Evolutionary conservation across 257 asterid genomes (phyloP).

Genomic region (Parsonsia alboflavescens): DNA sequence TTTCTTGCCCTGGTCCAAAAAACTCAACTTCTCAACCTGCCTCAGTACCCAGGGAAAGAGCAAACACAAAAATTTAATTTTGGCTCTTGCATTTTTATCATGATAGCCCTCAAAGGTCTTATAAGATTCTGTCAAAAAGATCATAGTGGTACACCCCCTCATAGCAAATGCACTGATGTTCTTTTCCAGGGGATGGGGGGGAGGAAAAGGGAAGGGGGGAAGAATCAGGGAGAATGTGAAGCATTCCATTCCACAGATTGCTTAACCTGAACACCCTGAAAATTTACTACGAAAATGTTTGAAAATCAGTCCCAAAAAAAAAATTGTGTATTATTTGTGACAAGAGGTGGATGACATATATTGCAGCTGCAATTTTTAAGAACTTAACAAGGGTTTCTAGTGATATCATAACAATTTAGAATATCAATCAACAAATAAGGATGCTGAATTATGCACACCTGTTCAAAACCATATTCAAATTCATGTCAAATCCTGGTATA

Average conservation of each 20-base stretch:
- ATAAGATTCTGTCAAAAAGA: neutral
- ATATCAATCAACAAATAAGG: neutral
- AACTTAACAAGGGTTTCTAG: neutral
- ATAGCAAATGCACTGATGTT: neutral
- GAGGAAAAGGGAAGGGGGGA: neutral
- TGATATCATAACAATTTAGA: neutral
- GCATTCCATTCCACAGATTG: conserved; percentile 1
- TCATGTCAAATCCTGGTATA: conserved; percentile 35
- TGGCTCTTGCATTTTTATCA: too few relatives aligned
- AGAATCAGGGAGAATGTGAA: neutral
- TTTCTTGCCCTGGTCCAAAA: neutral
- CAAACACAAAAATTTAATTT: too few relatives aligned
- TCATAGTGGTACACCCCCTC: neutral
- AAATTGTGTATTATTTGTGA: neutral
- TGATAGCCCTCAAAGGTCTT: neutral
- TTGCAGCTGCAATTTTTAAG: neutral
- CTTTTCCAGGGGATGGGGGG: too few relatives aligned
- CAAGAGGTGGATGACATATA: too few relatives aligned
- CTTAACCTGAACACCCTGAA: neutral
- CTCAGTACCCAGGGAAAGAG: neutral
- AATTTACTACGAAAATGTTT: neutral
- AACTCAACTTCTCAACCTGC: neutral
- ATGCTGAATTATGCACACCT: conserved; percentile 40
- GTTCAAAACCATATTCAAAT: conserved; percentile 41
- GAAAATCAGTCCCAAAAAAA: neutral